These are phyloP conservation scores for Wickerhamomyces hampshirensis DNA, from an alignment of 805 yeast species.

Conservation along the genomic window DNA sequence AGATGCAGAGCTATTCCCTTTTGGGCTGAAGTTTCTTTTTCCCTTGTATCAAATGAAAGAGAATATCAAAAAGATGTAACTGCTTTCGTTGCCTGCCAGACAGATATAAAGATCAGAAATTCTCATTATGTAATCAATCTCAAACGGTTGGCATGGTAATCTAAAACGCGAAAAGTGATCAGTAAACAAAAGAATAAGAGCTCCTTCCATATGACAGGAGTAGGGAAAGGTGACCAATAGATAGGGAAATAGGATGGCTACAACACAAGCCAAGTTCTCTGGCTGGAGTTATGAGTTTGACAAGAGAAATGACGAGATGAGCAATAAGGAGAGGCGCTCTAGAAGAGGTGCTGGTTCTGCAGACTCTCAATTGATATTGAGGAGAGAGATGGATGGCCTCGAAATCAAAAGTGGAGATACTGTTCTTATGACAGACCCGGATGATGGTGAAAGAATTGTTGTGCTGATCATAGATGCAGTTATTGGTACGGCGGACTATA, in stretches of 20 bases:
- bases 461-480: conserved; percentile 48
- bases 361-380: conserved; percentile 21
- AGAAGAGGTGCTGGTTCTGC: conserved; percentile 14
- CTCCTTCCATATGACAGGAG: background rate
- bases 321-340: conserved; percentile 1
- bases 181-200: background rate
- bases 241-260: conserved; percentile 16
- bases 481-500: conserved; percentile 43
- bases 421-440: conserved; percentile 36
- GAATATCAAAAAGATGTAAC: no score
- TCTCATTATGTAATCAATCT: no score
- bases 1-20: no score
- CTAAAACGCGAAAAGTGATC: no score
- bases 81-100: no score
- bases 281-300: conserved; percentile 22
- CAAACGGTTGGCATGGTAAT: no score
- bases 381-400: conserved; percentile 42
- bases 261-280: conserved; percentile 13
- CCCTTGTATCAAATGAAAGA: no score
- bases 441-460: conserved; percentile 31
- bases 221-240: background rate
- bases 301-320: background rate
- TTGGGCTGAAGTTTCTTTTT: no score
- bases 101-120: no score
- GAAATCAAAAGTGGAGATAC: conserved; percentile 50